Percentiles rank a stretch among this genome's conserved stretches.
These are phyloP conservation scores for Zea luxurians DNA, from an alignment of 176 grass and related monocot genomes.

Conservation along the genomic window DNA sequence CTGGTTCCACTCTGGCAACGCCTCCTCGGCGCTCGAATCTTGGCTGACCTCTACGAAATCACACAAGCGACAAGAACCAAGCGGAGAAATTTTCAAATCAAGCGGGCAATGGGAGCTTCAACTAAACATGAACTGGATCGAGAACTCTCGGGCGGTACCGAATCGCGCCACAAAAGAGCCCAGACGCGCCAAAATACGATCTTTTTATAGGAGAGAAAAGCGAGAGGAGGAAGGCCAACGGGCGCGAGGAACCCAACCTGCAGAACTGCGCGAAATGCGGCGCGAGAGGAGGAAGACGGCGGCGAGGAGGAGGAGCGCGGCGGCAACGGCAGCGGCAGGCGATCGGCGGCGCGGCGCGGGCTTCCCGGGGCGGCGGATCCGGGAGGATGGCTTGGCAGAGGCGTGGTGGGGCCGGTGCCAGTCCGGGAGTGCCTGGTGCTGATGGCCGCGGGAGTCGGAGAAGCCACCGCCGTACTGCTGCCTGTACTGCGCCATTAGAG, in stretches of 20 bases:
- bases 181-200: neutral
- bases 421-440: conserved; percentile 42
- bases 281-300: conserved; percentile 63
- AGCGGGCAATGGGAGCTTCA: neutral
- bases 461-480: conserved; percentile 59
- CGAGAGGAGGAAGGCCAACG: conserved; percentile 7
- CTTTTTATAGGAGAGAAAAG: neutral
- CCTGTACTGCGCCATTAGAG: conserved; percentile 87
- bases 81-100: conserved; percentile 1
- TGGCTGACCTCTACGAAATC: conserved; percentile 42
- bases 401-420: conserved; percentile 54
- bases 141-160: neutral
- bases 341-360: conserved; percentile 49
- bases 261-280: conserved; percentile 41
- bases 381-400: conserved; percentile 52
- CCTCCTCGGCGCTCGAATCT: conserved; percentile 42
- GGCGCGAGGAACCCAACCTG: conserved; percentile 38
- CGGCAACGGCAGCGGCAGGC: conserved; percentile 34
- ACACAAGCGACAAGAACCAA: neutral
- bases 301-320: conserved; percentile 37
- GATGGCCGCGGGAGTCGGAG: conserved; percentile 48
- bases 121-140: conserved; percentile 28
- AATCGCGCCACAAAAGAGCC: conserved; percentile 9
- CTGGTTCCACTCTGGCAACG: conserved; percentile 51
- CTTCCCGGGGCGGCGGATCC: conserved; percentile 82